A percentile compares a stretch with the other conserved stretches of the same genome.
phyloP scores from a whole-genome alignment of 2,329 filamentous ascomycete genomes.

The Apiospora kogelbergensis region DNA sequence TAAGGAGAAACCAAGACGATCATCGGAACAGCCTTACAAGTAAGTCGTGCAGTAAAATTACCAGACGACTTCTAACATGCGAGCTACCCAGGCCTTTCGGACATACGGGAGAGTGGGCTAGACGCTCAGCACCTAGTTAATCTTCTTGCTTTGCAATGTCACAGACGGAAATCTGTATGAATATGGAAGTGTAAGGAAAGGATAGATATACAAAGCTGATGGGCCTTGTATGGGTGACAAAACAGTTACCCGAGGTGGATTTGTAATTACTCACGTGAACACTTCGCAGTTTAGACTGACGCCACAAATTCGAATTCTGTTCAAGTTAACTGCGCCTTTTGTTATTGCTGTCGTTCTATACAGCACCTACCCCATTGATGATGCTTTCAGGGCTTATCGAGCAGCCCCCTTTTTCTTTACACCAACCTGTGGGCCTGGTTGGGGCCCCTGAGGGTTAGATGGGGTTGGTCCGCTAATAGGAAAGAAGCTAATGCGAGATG shows the following conservation, averaged over 20 bases:
- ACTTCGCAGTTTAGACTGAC: not conserved
- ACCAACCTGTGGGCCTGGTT: not conserved
- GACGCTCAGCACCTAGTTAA: constrained; percentile 27
- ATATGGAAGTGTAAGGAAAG: constrained; percentile 13
- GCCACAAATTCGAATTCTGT: not conserved
- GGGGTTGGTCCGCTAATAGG: not conserved
- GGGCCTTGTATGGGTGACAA: not conserved
- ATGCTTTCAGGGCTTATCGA: not conserved
- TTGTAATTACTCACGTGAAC: not conserved
- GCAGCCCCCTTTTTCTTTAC: not conserved
- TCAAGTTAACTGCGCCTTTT: not conserved
- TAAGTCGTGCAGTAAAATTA: not conserved
- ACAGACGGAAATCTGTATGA: not conserved
- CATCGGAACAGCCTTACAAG: not conserved
- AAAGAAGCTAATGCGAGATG: not conserved
- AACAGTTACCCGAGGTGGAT: not conserved
- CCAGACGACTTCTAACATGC: not conserved
- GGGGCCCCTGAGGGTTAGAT: not conserved
- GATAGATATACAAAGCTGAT: not conserved
- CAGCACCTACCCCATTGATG: not conserved
- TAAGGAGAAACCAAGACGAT: not conserved
- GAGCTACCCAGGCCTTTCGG: constrained; percentile 28
- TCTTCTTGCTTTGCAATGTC: not conserved
- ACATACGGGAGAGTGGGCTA: constrained; percentile 31
- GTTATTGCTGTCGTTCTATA: not conserved